These are phyloP conservation scores for Lignosus rhinocerotis DNA, from an alignment of 1,284 basidiomycete species.

Conservation along the genomic window DNA sequence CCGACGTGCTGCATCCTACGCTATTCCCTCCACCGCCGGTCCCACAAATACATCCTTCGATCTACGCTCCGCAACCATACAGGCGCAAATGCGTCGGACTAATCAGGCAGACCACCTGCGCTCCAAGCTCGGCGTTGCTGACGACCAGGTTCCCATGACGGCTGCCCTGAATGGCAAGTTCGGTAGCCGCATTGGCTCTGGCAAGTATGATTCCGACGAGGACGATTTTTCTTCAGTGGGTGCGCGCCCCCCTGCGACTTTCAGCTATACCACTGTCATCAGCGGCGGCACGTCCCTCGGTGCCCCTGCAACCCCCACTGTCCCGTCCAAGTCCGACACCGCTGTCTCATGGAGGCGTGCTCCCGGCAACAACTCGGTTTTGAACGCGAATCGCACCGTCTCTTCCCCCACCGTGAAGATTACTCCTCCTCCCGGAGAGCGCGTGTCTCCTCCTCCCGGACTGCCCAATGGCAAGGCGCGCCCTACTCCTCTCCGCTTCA, in stretches of 20 bases:
- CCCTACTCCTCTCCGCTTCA: slow-evolving; percentile 71
- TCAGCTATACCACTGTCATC: slow-evolving; percentile 65
- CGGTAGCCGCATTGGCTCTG: slow-evolving; percentile 57
- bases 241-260: slow-evolving; percentile 48
- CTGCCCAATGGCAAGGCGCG: slow-evolving; percentile 46
- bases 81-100: slow-evolving; percentile 59
- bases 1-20: slow-evolving; percentile 52
- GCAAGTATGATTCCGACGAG: slow-evolving; percentile 42
- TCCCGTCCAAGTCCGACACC: slow-evolving; percentile 69
- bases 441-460: slow-evolving; percentile 50
- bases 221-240: slow-evolving; percentile 35
- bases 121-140: slow-evolving; percentile 57
- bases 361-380: slow-evolving; percentile 66
- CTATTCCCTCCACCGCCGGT: slow-evolving; percentile 67
- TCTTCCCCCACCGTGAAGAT: slow-evolving; percentile 67
- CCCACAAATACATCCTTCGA: slow-evolving; percentile 66
- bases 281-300: slow-evolving; percentile 72
- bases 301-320: slow-evolving; percentile 42
- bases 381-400: slow-evolving; percentile 61
- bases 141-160: slow-evolving; percentile 72
- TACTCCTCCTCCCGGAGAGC: slow-evolving; percentile 67
- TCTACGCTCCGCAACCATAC: slow-evolving; percentile 50
- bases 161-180: slow-evolving; percentile 75
- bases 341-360: slow-evolving; percentile 77
- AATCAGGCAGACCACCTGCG: slow-evolving; percentile 66